Base-by-base conservation (phyloP, 2,329 filamentous ascomycete genomes). In the Biscogniauxia marginata region DNA sequence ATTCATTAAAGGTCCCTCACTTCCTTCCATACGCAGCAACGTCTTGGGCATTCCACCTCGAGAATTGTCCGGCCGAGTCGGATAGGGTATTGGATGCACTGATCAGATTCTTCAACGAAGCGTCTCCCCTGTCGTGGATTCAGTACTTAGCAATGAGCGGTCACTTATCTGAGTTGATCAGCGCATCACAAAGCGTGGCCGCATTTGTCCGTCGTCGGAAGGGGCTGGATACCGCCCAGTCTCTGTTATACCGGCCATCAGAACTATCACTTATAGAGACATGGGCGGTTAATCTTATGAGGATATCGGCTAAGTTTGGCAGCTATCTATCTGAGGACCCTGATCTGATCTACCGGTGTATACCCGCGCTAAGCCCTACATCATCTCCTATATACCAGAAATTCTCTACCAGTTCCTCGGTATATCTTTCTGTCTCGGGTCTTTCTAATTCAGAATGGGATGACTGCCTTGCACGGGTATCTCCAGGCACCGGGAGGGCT, bases 391-490 rank as follows among this genome's bases (percentile, higher is more conserved):
- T 70, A 1, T 55, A 61, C 52, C 59, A 60, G 24, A 63, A 61
- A 46, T 65, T 60, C 13, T 45, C 47, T 8, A 51, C 45, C n/a
- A 62, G 50, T 20, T 48, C 62, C 13, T 53, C 56, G 3, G 43
- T 53, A 0, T 50, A 50, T 1, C 23, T 70, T 0, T 56, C 60
- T 1, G 55, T 70, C n/a, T 56, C 55, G n/a, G 64, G 63, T 0
- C 24, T 65, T 2, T 54, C 65, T 4, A 61, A 58, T 8, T 46
- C 34, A 1, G 53, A 60, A 6, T 70, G 68, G 68, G 62, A 68
- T 46, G 66, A 70, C 57, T 65, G 64, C 34, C 56, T 70, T 8
- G 64, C 63, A 11, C 59, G 63, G 30, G 56, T 69, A 3, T 65
- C 63, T 7, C 50, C 57, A 7, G 55, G 54, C 16, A 45, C 43